phyloP scores from a whole-genome alignment of 805 yeast genomes.

The Schwanniomyces pseudopolymorphus region DNA sequence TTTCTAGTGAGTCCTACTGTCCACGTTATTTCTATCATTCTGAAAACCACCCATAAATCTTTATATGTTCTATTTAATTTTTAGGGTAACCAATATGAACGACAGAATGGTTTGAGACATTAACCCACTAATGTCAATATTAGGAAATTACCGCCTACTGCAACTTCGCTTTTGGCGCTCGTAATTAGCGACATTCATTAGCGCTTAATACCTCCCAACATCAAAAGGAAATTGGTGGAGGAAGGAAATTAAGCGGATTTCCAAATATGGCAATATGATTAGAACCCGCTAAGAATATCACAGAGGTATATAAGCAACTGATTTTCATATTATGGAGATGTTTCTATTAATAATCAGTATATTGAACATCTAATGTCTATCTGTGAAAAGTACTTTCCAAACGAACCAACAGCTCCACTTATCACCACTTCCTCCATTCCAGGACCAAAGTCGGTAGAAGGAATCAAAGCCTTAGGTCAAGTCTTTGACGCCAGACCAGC shows the following conservation, averaged over 20 bases:
- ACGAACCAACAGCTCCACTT: constrained; percentile 73
- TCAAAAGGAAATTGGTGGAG: too few relatives aligned
- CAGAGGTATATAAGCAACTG: not conserved
- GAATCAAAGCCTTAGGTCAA: constrained; percentile 52
- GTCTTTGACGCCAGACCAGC: constrained; percentile 73
- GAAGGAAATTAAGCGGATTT: not conserved
- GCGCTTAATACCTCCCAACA: not conserved
- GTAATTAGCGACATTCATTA: not conserved
- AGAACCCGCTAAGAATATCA: not conserved
- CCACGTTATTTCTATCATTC: too few relatives aligned
- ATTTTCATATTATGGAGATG: not conserved
- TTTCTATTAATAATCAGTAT: not conserved
- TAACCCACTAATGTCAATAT: not conserved
- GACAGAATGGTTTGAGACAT: too few relatives aligned
- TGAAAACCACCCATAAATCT: too few relatives aligned
- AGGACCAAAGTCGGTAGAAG: constrained; percentile 66
- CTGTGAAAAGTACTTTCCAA: constrained; percentile 64
- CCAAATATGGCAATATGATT: not conserved
- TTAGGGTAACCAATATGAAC: too few relatives aligned
- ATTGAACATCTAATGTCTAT: constrained; percentile 32
- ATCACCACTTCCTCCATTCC: constrained; percentile 64
- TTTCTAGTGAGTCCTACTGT: too few relatives aligned
- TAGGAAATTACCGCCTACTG: not conserved
- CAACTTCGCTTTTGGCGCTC: not conserved
- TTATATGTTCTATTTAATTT: too few relatives aligned